These are phyloP conservation scores for Beauveria caledonica DNA, from an alignment of 2,329 filamentous ascomycete species.

Conservation along the genomic window DNA sequence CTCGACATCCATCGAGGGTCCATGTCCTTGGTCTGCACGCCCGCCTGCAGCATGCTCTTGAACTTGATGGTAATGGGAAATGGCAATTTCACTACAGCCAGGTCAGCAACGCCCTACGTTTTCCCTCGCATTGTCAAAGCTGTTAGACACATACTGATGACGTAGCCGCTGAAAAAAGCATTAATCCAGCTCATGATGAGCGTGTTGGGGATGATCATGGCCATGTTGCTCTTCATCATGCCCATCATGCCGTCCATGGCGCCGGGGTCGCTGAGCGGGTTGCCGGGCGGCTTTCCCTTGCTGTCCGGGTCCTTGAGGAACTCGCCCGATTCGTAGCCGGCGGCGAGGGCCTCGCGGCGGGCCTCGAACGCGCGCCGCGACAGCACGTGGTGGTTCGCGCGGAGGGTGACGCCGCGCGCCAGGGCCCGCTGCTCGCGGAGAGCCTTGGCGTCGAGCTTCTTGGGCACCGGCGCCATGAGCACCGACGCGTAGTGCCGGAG, in stretches of 20 bases:
- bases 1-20: slow-evolving; percentile 98
- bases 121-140: no score
- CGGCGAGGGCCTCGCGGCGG: slow-evolving; percentile 72
- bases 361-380: slow-evolving; percentile 68
- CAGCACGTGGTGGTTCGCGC: slow-evolving; percentile 72
- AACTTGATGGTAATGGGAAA: slow-evolving; percentile 98
- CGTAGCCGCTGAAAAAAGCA: slow-evolving; percentile 95
- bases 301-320: slow-evolving; percentile 86
- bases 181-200: slow-evolving; percentile 99
- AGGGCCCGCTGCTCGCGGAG: slow-evolving; percentile 83
- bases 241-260: slow-evolving; percentile 99
- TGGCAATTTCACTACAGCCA: slow-evolving; percentile 73
- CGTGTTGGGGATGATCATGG: slow-evolving; percentile 98
- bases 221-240: slow-evolving; percentile 99
- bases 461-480: slow-evolving; percentile 78
- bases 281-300: slow-evolving; percentile 79
- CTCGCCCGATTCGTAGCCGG: slow-evolving; percentile 74
- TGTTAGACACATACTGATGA: slow-evolving; percentile 60
- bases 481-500: slow-evolving; percentile 93
- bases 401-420: slow-evolving; percentile 74
- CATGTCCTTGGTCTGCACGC: slow-evolving; percentile 89
- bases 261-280: slow-evolving; percentile 90
- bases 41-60: slow-evolving; percentile 98
- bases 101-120: no score
- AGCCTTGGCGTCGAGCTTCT: slow-evolving; percentile 65